Evolutionary conservation across 2,329 filamentous ascomycete species (phyloP).

Genomic region (Xylariaceae sp.): DNA sequence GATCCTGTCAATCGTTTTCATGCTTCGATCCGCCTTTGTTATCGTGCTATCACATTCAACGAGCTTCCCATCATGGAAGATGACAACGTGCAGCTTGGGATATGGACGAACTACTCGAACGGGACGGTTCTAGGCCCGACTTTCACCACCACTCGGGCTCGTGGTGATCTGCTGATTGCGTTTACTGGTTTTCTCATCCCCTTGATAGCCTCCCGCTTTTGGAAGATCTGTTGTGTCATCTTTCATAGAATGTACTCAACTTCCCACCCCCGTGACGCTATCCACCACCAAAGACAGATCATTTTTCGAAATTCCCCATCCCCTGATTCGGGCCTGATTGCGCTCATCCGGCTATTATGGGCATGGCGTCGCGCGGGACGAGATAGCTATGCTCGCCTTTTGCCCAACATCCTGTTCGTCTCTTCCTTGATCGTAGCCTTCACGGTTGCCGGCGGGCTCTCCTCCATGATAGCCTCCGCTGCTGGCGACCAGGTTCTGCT

Average conservation of each 20-base stretch:
- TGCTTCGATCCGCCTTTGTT: no score
- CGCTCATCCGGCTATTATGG: conserved; percentile 9
- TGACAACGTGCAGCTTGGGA: conserved; percentile 18
- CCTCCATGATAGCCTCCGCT: no score
- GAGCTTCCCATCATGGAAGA: not conserved
- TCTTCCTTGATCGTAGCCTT: no score
- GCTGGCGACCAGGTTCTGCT: no score
- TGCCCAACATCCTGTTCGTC: no score
- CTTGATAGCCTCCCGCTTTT: conserved; percentile 24
- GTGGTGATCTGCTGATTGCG: conserved; percentile 21
- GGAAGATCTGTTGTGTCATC: conserved; percentile 24
- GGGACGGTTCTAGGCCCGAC: conserved; percentile 22
- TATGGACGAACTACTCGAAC: conserved; percentile 26
- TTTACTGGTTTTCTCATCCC: conserved; percentile 27
- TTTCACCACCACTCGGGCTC: conserved; percentile 1
- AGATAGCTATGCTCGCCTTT: no score
- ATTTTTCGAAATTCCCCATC: conserved; percentile 26
- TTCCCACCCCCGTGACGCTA: not conserved
- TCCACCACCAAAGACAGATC: conserved; percentile 26
- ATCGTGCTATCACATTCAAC: not conserved
- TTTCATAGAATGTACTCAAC: conserved; percentile 21
- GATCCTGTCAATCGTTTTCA: no score
- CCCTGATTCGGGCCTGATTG: conserved; percentile 13
- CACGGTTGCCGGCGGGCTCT: no score
- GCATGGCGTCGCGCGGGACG: no score